Conservation (phyloP, 2,329 filamentous ascomycete genomes). For the Trichocomaceae sp. region DNA sequence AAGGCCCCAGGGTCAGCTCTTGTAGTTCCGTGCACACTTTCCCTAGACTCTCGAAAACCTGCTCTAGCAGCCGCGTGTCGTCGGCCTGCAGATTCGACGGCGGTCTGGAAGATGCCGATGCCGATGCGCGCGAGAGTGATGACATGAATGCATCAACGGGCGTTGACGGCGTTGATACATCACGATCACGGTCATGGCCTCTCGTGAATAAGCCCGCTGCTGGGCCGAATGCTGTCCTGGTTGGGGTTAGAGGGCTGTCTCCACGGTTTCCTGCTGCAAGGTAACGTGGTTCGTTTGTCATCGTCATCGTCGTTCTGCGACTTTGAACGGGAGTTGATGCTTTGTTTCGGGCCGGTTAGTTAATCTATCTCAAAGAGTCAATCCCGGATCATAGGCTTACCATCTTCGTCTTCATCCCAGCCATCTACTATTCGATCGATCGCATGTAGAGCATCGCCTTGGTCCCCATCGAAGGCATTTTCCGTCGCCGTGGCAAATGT, state of each 20-base stretch:
- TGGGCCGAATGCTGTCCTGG: background rate
- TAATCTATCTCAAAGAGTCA: background rate
- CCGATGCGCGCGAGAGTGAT: slow-evolving; percentile 8
- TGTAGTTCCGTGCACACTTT: slow-evolving; percentile 48
- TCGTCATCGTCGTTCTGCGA: slow-evolving; percentile 9
- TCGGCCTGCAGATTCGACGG: slow-evolving; percentile 41
- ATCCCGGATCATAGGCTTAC: background rate
- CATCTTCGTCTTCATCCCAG: slow-evolving; percentile 23
- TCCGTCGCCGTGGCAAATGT: slow-evolving; percentile 60
- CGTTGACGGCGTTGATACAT: slow-evolving; percentile 11
- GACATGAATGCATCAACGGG: slow-evolving; percentile 16
- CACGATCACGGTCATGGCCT: too few relatives aligned
- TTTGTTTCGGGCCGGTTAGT: slow-evolving; percentile 18
- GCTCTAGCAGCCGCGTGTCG: slow-evolving; percentile 52
- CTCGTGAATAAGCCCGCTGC: background rate
- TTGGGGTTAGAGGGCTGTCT: slow-evolving; percentile 8
- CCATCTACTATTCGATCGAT: slow-evolving; percentile 31
- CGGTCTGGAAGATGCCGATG: slow-evolving; percentile 4
- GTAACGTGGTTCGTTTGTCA: background rate
- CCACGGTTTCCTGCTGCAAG: background rate
- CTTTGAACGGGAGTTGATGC: slow-evolving; percentile 15
- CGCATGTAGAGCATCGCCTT: slow-evolving; percentile 34
- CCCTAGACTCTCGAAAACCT: slow-evolving; percentile 46
- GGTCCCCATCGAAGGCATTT: slow-evolving; percentile 31
- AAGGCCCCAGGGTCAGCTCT: slow-evolving; percentile 41